Evolutionary conservation across 768 basidiomycete genomes (phyloP).

Genomic region (Termitomyces sp.): DNA sequence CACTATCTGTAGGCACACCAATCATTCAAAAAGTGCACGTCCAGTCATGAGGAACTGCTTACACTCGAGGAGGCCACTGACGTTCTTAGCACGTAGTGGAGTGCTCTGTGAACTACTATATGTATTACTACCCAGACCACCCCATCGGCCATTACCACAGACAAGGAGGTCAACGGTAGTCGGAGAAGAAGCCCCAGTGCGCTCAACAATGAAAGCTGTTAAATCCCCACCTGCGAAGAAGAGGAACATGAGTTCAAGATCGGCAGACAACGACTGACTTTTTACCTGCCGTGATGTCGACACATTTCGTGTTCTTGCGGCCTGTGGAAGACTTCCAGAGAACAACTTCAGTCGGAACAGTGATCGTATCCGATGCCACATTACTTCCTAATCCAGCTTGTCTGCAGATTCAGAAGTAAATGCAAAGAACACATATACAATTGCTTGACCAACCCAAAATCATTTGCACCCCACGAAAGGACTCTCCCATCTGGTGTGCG

Average conservation of each 20-base stretch:
- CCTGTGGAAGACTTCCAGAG: constrained; percentile 51
- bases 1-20: constrained; percentile 50
- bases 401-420: constrained; percentile 25
- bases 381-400: constrained; percentile 76
- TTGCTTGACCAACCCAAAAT: constrained; percentile 54
- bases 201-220: constrained; percentile 73
- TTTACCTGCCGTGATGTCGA: constrained; percentile 60
- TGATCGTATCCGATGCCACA: constrained; percentile 59
- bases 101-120: constrained; percentile 68
- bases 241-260: neutral
- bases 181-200: constrained; percentile 18
- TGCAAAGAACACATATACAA: neutral
- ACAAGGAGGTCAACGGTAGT: constrained; percentile 48
- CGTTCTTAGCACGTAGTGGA: constrained; percentile 68
- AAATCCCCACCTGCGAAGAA: constrained; percentile 58
- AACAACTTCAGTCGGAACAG: constrained; percentile 82
- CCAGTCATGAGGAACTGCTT: constrained; percentile 21
- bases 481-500: constrained; percentile 65
- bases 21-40: constrained; percentile 1
- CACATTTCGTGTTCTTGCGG: constrained; percentile 52
- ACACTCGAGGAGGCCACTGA: constrained; percentile 89
- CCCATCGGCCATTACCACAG: constrained; percentile 81
- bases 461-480: constrained; percentile 87
- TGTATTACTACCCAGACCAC: constrained; percentile 63
- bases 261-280: neutral